Conservation (phyloP, 2,329 filamentous ascomycete genomes). For the Pseudogymnoascus sp. region DNA sequence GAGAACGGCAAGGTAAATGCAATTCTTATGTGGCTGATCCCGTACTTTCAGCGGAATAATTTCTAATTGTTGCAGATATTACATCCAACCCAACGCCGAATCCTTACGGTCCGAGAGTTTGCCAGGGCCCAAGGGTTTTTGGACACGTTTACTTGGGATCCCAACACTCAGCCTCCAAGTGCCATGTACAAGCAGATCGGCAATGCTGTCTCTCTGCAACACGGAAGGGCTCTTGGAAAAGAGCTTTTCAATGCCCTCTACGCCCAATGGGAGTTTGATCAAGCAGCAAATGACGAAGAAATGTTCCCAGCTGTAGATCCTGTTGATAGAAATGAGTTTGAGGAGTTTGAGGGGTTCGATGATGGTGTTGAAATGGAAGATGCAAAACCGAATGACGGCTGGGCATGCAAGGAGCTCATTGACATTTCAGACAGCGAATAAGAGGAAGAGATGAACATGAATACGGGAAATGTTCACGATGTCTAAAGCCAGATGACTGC, state of each 20-base stretch:
- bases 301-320: neutral
- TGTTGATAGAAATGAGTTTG: neutral
- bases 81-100: constrained; percentile 14
- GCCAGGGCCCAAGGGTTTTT: constrained; percentile 15
- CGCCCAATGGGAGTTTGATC: neutral
- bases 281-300: neutral
- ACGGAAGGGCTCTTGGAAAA: constrained; percentile 9
- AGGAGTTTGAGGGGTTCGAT: neutral
- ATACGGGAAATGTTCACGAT: neutral
- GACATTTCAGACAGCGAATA: neutral
- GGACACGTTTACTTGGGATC: constrained; percentile 15
- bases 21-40: neutral
- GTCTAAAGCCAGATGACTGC: neutral
- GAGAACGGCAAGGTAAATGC: constrained; percentile 15
- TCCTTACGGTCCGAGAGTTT: constrained; percentile 13
- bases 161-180: neutral
- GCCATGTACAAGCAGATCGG: constrained; percentile 14
- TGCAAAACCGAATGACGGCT: neutral
- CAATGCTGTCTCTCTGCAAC: constrained; percentile 15
- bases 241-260: constrained; percentile 9
- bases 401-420: neutral
- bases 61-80: constrained; percentile 10
- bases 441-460: neutral
- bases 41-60: neutral
- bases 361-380: neutral